A percentile compares a stretch with the other conserved stretches of the same genome.
Conservation (phyloP, 306 rosid genomes). For the Adenanthera pavonina region DNA sequence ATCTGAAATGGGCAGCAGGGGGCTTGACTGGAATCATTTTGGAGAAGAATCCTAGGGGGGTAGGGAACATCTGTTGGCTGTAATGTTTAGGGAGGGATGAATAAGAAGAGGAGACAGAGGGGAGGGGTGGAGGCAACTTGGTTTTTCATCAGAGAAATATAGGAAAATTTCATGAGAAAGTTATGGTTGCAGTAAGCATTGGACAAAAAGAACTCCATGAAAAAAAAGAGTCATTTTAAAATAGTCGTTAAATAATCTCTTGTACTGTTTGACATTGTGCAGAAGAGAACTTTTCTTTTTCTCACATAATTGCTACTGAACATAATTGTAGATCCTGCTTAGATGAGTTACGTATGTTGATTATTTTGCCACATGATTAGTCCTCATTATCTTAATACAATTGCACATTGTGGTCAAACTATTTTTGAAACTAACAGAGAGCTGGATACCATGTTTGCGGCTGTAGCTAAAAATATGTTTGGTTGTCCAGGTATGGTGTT, state of each 20-base stretch:
- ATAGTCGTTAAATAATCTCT: slow-evolving; percentile 1
- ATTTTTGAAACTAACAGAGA: not conserved
- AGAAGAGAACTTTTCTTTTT: slow-evolving; percentile 25
- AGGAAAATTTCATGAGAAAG: not conserved
- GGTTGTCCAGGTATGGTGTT: slow-evolving; percentile 78
- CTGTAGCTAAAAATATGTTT: slow-evolving; percentile 20
- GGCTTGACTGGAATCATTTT: not conserved
- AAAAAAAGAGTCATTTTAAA: slow-evolving; percentile 20
- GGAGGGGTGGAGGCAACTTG: not conserved
- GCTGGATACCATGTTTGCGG: slow-evolving; percentile 24
- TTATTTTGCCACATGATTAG: slow-evolving; percentile 8
- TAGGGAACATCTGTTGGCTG: not conserved
- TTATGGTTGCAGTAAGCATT: slow-evolving; percentile 10
- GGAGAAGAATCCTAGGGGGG: not conserved
- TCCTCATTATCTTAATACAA: slow-evolving; percentile 21
- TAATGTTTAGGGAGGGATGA: not conserved
- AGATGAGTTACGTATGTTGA: slow-evolving; percentile 11
- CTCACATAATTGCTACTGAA: slow-evolving; percentile 29
- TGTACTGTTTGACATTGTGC: slow-evolving; percentile 18
- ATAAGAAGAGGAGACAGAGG: not conserved
- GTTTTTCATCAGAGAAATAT: not conserved
- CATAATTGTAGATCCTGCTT: slow-evolving; percentile 5
- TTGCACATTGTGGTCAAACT: slow-evolving; percentile 20
- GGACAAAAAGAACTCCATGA: not conserved
- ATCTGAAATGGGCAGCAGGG: not conserved